Evolutionary conservation across 495 filamentous ascomycete species (phyloP), one percentile per base, ranked within the genome.

Genomic region (Penicillium soppii): DNA sequence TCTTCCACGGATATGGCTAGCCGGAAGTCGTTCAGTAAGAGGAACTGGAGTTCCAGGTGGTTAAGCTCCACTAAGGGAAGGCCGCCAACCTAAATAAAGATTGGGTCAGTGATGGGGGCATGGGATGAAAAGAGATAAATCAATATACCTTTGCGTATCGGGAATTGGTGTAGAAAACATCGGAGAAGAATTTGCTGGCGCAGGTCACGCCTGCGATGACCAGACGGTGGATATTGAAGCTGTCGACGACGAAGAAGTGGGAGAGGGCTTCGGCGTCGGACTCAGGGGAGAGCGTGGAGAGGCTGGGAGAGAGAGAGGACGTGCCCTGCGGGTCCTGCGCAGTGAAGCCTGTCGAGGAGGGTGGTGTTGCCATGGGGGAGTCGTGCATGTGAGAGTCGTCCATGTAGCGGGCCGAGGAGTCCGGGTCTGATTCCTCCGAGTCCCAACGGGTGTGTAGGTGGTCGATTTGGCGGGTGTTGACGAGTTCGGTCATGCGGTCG

Each of bases 111-210:
- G 5, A 4, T 32, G 17, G 27, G 41, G 21, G 12, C 3, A 12
- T 27, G 13, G 38, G 53, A 23, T 56, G 43, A 50, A 20, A 10
- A 29, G 47, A 38, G 13, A 5, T 45, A n/a, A n/a, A 37, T 35
- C 43, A 43, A 63, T 77, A 54, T 81, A 96, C 94, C 88, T 97
- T 99, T 53, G 95, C 94, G 68, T 99, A 99, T 81, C 94, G 79
- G 38, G 95, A 97, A 71, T 99, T 99, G 15, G 94, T 99, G 62
- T 97, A 99, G 61, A 99, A 99, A 36, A 97, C 91, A 75, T 99
- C 94, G 3, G 92, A 97, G 69, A 99, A 99, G 78, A 97, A 99
- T 73, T 99, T 99, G 81, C 92, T 96, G 9, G 95, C 92, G 69
- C 95, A 97, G 13, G 94, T 97, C 39, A 99, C 95, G 17, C 92